phyloP scores from a whole-genome alignment of 2,329 filamentous ascomycete genomes.

The Fusarium sulawesiense region DNA sequence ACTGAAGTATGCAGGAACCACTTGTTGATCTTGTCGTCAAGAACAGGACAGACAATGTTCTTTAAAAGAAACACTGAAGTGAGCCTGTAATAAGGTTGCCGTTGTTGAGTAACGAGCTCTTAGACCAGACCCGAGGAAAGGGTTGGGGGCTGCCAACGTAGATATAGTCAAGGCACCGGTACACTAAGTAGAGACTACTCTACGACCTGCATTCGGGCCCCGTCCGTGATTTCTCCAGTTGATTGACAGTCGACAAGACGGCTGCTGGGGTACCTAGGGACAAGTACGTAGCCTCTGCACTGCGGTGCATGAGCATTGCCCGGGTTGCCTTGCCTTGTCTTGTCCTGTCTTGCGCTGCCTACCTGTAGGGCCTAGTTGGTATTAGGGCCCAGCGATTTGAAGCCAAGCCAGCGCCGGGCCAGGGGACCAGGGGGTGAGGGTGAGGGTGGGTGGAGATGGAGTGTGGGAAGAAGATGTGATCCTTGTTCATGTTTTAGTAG shows the following conservation, averaged over 20 bases:
- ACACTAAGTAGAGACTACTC: constrained; percentile 1
- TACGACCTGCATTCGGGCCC: constrained; percentile 44
- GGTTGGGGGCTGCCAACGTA: constrained; percentile 44
- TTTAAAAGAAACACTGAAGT: constrained; percentile 22
- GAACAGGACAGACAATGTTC: constrained; percentile 20
- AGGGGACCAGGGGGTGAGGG: constrained; percentile 15
- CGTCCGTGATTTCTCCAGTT: constrained; percentile 41
- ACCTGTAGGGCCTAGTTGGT: constrained; percentile 12
- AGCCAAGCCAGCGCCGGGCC: constrained; percentile 21
- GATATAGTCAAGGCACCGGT: constrained; percentile 47
- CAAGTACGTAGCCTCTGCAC: constrained; percentile 28
- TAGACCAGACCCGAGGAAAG: constrained; percentile 30
- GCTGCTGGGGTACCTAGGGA: constrained; percentile 27
- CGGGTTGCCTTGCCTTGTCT: constrained; percentile 1
- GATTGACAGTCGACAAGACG: constrained; percentile 36
- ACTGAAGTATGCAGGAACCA: constrained; percentile 17
- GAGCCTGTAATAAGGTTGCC: constrained; percentile 20
- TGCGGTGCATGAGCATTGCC: background rate
- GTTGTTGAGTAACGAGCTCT: constrained; percentile 39
- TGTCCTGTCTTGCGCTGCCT: constrained; percentile 1
- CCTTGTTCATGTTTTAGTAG: background rate
- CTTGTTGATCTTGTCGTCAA: constrained; percentile 16
- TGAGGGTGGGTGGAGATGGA: background rate
- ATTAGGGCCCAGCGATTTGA: constrained; percentile 27
- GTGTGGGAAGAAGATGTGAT: background rate